These are phyloP conservation scores for Oryza glaberrima DNA, from an alignment of 176 grass and related monocot species.

Conservation along the genomic window DNA sequence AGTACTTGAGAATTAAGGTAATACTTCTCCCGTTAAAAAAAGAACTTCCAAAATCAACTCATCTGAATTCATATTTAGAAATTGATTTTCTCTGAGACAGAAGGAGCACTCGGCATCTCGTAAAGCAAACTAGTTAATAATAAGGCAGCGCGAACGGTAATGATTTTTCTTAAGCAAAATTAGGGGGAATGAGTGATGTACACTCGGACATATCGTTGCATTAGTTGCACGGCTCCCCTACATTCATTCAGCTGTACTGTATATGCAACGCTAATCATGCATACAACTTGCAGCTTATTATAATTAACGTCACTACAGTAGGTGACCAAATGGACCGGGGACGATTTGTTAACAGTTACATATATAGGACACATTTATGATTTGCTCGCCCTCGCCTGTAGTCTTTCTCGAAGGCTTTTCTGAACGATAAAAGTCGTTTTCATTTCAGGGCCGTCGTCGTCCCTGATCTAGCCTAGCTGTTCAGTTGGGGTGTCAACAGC, in stretches of 20 bases:
- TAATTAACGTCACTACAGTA: neutral
- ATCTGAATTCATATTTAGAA: too few relatives aligned
- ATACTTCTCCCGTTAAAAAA: too few relatives aligned
- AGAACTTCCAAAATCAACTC: too few relatives aligned
- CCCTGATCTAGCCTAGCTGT: neutral
- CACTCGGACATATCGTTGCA: too few relatives aligned
- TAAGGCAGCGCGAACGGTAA: too few relatives aligned
- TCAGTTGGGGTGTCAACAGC: slow-evolving; percentile 35
- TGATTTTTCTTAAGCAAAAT: too few relatives aligned
- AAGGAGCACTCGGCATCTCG: too few relatives aligned
- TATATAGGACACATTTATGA: slow-evolving; percentile 10
- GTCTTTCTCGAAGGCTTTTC: neutral
- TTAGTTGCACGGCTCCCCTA: neutral
- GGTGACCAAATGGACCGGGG: neutral
- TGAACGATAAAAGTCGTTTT: neutral
- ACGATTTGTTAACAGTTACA: slow-evolving; percentile 24
- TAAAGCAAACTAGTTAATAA: neutral
- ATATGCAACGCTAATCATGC: neutral
- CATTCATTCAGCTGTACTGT: neutral
- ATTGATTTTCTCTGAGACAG: too few relatives aligned
- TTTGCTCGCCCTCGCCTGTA: neutral
- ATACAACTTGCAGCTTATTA: slow-evolving; percentile 2
- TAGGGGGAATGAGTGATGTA: neutral
- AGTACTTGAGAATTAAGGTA: too few relatives aligned
- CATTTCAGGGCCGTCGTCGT: neutral